These are phyloP conservation scores for Epichloe gansuensis DNA, from an alignment of 2,329 filamentous ascomycete species.

Conservation along the genomic window DNA sequence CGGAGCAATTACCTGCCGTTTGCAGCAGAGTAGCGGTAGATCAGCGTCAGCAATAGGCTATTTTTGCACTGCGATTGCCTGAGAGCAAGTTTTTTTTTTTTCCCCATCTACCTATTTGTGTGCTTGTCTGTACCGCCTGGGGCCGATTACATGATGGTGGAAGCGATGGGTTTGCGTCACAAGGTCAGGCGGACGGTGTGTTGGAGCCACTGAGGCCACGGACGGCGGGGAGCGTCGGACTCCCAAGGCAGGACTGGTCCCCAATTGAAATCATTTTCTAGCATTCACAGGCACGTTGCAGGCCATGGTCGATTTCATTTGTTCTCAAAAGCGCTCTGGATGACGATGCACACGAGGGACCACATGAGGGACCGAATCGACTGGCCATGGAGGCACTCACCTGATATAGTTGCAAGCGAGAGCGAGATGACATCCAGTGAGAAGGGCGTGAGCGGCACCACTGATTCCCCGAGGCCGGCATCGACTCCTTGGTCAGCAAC, in stretches of 20 bases:
- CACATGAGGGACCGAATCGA: neutral
- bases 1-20: neutral
- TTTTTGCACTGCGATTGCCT: neutral
- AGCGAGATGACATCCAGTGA: neutral
- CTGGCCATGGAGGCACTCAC: neutral
- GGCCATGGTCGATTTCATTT: neutral
- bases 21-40: neutral
- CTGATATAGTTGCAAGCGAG: neutral
- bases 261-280: neutral
- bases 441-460: neutral
- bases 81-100: neutral
- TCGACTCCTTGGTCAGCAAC: neutral
- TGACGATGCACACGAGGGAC: neutral
- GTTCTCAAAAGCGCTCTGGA: neutral
- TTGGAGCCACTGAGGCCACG: constrained; percentile 8
- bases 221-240: neutral
- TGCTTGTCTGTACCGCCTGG: neutral
- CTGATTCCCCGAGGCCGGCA: neutral
- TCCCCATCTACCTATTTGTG: too few species aligned
- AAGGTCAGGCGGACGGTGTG: constrained; percentile 10
- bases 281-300: neutral
- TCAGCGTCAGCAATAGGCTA: neutral
- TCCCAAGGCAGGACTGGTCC: neutral
- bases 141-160: neutral
- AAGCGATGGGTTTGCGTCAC: constrained; percentile 5